These are phyloP conservation scores for Pyrenula massariospora DNA, from an alignment of 495 filamentous ascomycete genomes.

Conservation along the genomic window DNA sequence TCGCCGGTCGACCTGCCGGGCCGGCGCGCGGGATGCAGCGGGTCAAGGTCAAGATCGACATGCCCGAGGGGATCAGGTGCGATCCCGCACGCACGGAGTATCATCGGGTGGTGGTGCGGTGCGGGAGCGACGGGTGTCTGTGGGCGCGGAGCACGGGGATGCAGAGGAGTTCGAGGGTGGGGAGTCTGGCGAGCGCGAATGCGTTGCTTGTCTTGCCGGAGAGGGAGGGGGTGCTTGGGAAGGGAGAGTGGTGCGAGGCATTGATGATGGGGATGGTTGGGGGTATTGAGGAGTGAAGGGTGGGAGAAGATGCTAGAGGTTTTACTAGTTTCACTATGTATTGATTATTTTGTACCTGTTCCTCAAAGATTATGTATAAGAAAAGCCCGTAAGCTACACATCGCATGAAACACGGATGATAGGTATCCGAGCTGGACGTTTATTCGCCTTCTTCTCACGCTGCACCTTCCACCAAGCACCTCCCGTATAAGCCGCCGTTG, in stretches of 20 bases:
- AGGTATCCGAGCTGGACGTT: too few relatives aligned
- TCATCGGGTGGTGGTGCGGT: constrained; percentile 58
- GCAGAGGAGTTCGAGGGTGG: constrained; percentile 80
- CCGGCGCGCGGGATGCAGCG: constrained; percentile 49
- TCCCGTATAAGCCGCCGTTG: neutral
- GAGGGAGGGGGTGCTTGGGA: constrained; percentile 29
- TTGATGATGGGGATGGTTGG: constrained; percentile 46
- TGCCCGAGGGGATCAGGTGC: constrained; percentile 48
- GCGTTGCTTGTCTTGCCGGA: constrained; percentile 68
- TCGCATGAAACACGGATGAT: too few relatives aligned
- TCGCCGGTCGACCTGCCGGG: constrained; percentile 26
- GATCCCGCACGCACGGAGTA: constrained; percentile 77
- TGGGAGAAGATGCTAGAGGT: too few relatives aligned
- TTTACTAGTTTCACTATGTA: too few relatives aligned
- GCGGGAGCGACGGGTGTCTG: constrained; percentile 50
- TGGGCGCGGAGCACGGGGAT: constrained; percentile 75
- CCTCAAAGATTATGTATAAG: too few relatives aligned
- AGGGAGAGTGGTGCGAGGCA: constrained; percentile 46
- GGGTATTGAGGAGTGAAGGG: neutral
- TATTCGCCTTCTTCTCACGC: neutral
- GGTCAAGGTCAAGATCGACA: constrained; percentile 54
- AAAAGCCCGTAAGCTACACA: too few relatives aligned
- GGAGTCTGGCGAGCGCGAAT: constrained; percentile 81
- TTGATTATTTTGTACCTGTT: too few relatives aligned
- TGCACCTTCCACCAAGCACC: neutral